Conservation (phyloP, 805 yeast species). For the Candida ovalis region DNA sequence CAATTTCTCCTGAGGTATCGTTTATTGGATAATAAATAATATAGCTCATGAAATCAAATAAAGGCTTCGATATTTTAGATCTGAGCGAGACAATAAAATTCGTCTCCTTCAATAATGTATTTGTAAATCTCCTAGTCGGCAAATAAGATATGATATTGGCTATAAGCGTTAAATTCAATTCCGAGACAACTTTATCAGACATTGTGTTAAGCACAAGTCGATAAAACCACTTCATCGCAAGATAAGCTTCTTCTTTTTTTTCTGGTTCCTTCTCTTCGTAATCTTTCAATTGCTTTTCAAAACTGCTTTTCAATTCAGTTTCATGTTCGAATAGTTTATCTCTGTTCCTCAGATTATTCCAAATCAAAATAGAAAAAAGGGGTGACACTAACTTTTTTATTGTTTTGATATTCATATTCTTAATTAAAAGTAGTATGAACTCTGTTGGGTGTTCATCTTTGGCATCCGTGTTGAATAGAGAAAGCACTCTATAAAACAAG, state of each 20-base stretch:
- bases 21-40: slow-evolving; percentile 38
- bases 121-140: slow-evolving; percentile 38
- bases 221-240: slow-evolving; percentile 29
- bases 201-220: slow-evolving; percentile 15
- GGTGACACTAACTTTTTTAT: slow-evolving; percentile 26
- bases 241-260: slow-evolving; percentile 13
- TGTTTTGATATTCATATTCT: slow-evolving; percentile 17
- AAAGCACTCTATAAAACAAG: slow-evolving; percentile 30
- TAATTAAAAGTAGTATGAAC: slow-evolving; percentile 24
- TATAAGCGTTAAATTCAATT: slow-evolving; percentile 23
- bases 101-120: slow-evolving; percentile 28
- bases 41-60: slow-evolving; percentile 18
- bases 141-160: slow-evolving; percentile 34
- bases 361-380: slow-evolving; percentile 32
- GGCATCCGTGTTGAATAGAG: slow-evolving; percentile 17
- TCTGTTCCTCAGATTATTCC: slow-evolving; percentile 27
- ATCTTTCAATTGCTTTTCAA: slow-evolving; percentile 20
- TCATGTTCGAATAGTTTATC: slow-evolving; percentile 12
- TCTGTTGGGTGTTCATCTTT: slow-evolving; percentile 11
- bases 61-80: not conserved
- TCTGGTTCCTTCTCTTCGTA: slow-evolving; percentile 15
- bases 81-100: slow-evolving; percentile 19
- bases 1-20: slow-evolving; percentile 35
- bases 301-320: slow-evolving; percentile 18
- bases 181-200: slow-evolving; percentile 5